Evolutionary conservation across 768 basidiomycete species (phyloP), one percentile per base, ranked within the genome.

Genomic region (Astraeus odoratus): DNA sequence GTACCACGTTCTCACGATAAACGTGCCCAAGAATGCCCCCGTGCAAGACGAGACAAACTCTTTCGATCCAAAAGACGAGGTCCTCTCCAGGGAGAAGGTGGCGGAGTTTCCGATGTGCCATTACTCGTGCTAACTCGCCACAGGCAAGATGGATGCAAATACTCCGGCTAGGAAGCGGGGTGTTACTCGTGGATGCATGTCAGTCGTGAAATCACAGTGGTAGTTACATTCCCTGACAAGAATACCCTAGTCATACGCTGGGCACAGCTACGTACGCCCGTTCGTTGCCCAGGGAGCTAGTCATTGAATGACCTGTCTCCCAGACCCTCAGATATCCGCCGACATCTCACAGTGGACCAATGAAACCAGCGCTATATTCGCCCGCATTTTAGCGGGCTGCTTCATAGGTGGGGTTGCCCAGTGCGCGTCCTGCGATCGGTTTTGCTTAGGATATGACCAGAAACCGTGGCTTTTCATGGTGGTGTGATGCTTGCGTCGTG

Each of bases 151-250:
- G 83, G 80, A 18, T 66, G 36, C 70, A 78, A 46, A 72, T 85
- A n/a, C 36, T 77, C 13, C 72, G 72, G 34, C 70, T 89, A 5
- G 86, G 83, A 3, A 56, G 65, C 22, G 72, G 74, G 1, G 67
- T 87, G 10, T 63, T 86, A 19, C 60, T 78, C 16, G 62, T 86
- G 9, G 87, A 90, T 66, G 81, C 85, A 3, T 88, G 86, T 90
- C 58, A 42, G 83, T 70, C 23, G 31, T 39, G 23, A 10, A 29
- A 18, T 37, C 27, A 19, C 24, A 25, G 42, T 31, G 13, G 23
- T 50, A 46, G 43, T 29, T 26, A 42, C 24, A 50, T 35, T 43
- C 39, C 31, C 27, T 12, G 18, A 29, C 36, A 26, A 1, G 1
- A 15, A 27, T 4, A 15, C 27, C 25, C 7, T 49, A 89, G 87